Conservation (phyloP, 805 yeast species). For the Nakazawaea ishiwadae region DNA sequence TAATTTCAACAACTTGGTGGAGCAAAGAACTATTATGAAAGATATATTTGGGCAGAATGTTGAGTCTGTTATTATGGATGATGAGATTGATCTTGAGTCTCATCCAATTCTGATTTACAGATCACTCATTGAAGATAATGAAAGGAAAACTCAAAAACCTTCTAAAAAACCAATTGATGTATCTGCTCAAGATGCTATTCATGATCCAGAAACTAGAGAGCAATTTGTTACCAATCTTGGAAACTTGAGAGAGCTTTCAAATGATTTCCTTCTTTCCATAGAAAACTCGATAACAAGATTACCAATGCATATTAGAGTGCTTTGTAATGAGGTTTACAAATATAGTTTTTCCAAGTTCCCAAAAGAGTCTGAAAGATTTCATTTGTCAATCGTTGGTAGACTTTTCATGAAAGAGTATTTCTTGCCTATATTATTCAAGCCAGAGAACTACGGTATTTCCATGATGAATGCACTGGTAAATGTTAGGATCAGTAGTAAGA, state of each 20-base stretch:
- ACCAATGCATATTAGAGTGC: constrained; percentile 53
- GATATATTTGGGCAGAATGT: constrained; percentile 34
- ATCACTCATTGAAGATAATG: constrained; percentile 32
- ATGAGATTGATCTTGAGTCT: constrained; percentile 65
- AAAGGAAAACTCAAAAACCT: constrained; percentile 25
- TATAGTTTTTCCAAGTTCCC: constrained; percentile 40
- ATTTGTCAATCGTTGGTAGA: constrained; percentile 66
- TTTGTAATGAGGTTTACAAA: constrained; percentile 41
- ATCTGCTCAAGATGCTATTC: constrained; percentile 67
- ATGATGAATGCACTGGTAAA: constrained; percentile 5
- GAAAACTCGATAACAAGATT: constrained; percentile 36
- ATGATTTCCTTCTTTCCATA: constrained; percentile 53
- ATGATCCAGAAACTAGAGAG: constrained; percentile 66
- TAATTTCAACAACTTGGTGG: constrained; percentile 41
- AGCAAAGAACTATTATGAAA: constrained; percentile 43
- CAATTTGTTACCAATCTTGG: constrained; percentile 73
- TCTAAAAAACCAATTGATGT: constrained; percentile 32
- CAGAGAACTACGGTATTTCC: constrained; percentile 54
- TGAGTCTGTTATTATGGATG: constrained; percentile 35
- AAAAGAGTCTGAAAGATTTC: constrained; percentile 52
- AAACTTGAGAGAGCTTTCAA: constrained; percentile 63
- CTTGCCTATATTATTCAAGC: constrained; percentile 40
- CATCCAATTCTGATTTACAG: constrained; percentile 64
- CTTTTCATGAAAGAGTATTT: constrained; percentile 51
- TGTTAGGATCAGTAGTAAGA: constrained; percentile 11